Evolutionary conservation across 116 monocot genomes (phyloP).

Genomic region (Zostera marina): DNA sequence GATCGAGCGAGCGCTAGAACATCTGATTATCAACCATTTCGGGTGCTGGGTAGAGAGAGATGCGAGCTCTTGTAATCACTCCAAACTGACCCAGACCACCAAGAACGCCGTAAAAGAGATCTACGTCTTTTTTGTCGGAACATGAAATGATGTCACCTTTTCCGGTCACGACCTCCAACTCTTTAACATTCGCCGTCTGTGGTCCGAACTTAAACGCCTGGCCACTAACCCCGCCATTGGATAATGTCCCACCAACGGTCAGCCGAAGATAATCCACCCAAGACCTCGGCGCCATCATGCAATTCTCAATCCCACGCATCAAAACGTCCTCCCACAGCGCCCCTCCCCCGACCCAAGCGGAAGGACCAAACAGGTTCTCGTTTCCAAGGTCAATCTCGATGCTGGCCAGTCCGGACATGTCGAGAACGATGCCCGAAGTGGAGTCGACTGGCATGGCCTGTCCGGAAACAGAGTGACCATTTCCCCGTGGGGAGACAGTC

Average conservation of each 20-base stretch:
- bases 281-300: constrained; percentile 13
- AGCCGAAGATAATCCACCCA: constrained; percentile 25
- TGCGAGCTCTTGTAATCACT: constrained; percentile 62
- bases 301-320: constrained; percentile 15
- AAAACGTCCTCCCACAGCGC: constrained; percentile 74
- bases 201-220: constrained; percentile 21
- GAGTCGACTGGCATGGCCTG: constrained; percentile 42
- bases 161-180: constrained; percentile 20
- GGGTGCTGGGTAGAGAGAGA: constrained; percentile 43
- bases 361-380: neutral
- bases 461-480: constrained; percentile 79
- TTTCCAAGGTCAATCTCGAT: constrained; percentile 3
- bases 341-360: constrained; percentile 51
- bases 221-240: constrained; percentile 19
- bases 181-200: constrained; percentile 12
- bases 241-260: constrained; percentile 21
- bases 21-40: constrained; percentile 22
- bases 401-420: constrained; percentile 45
- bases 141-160: constrained; percentile 24
- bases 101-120: constrained; percentile 62
- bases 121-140: constrained; percentile 16
- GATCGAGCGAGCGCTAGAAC: too few species aligned
- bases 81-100: constrained; percentile 96
- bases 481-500: constrained; percentile 60
- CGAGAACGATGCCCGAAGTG: constrained; percentile 42